Conservation (phyloP, 2,329 filamentous ascomycete genomes). For the Aschersonia sp. region DNA sequence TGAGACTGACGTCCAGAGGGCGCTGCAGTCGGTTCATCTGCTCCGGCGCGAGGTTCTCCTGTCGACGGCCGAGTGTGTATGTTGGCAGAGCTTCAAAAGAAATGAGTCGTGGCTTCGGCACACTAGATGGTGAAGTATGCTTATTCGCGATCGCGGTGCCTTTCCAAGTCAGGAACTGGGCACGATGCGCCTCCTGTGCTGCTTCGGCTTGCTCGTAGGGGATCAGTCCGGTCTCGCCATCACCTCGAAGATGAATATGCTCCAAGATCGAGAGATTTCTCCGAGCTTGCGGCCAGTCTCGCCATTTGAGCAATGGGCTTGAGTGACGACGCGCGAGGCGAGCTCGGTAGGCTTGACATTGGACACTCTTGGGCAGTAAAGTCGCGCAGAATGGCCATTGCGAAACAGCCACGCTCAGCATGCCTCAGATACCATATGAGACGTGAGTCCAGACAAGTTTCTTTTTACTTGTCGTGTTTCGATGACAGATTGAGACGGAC, state of each 20-base stretch:
- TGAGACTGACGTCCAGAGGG: constrained; percentile 19
- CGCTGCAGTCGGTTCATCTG: constrained; percentile 30
- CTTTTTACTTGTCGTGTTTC: no score
- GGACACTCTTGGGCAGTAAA: no score
- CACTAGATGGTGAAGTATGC: constrained; percentile 28
- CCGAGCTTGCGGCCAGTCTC: background rate
- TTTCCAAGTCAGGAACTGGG: constrained; percentile 20
- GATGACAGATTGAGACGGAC: no score
- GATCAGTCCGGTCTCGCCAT: constrained; percentile 10
- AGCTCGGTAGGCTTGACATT: no score
- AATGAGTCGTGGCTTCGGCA: constrained; percentile 47
- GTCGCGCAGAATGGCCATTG: no score
- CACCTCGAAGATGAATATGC: constrained; percentile 15
- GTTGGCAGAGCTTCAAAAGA: constrained; percentile 73
- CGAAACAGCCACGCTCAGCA: no score
- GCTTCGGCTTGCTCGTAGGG: constrained; percentile 17
- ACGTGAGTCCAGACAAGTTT: no score
- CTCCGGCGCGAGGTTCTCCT: constrained; percentile 32
- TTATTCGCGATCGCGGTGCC: constrained; percentile 6
- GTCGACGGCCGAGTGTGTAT: constrained; percentile 82
- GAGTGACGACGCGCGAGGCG: background rate
- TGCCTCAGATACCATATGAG: no score
- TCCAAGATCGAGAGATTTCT: constrained; percentile 9
- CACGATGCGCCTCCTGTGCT: constrained; percentile 19
- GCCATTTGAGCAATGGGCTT: background rate